Base-by-base conservation (phyloP, 345 rosid genomes). In the Moringa oleifera region DNA sequence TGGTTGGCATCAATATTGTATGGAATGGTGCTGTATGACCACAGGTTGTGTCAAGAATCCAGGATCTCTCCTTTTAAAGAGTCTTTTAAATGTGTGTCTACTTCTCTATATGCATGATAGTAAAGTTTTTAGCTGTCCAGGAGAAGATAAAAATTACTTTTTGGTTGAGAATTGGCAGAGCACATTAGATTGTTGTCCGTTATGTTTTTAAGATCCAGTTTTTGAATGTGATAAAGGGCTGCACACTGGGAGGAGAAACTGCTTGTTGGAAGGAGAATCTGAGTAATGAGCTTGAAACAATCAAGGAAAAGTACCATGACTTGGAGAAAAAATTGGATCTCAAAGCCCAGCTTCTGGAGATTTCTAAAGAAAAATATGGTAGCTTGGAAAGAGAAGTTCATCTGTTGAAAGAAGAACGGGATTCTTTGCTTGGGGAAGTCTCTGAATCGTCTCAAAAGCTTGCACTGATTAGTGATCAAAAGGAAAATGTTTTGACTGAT, bases 401-500 rank as follows among this genome's bases (percentile, higher is more conserved):
- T 56, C 51, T 64, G 23, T 37, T 93, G 75, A 82, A 85, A 66
- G 81, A 83, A 73, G 95, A 93, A 73, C 75, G 81, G 51, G 85
- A 88, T 20, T 61, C 71, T 10, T 73, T 90, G 77, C 68, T 68
- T 22, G 70, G 58, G 68, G 47, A 67, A 68, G 57, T 77, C 28
- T 67, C 80, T 0, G 79, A 80, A 64, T 77, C 88, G 25, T 77
- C 82, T 62, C 73, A 65, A 68, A 85, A 75, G 51, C 73, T 83
- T 47, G 68, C 78, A 37, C 36, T 63, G 64, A 74, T 73, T 54
- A 73, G 73, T 10, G 64, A 69, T 62, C 81, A 81, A 65, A 86
- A 83, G 80, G 96, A 88, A 59, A 84, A 77, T 63, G 72, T 73
- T 51, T 72, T 82, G 79, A 83, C 76, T 66, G 89, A 86, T 61